Conservation (phyloP, 257 asterid species). For the Solanum habrochaites region DNA sequence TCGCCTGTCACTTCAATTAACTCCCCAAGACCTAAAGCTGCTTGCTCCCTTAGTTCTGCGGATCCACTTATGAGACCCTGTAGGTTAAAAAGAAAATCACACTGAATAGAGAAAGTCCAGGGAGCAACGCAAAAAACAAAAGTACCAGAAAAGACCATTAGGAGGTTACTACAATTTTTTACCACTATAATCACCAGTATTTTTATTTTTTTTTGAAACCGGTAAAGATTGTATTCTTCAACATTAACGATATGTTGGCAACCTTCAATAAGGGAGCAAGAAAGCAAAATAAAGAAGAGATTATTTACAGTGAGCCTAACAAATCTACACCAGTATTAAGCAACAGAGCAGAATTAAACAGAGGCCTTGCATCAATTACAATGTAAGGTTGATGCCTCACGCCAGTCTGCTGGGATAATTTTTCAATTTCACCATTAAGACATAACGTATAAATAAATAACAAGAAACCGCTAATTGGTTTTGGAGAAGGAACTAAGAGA, state of each 20-base stretch:
- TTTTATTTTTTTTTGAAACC: background rate
- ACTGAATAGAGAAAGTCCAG: background rate
- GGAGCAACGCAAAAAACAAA: background rate
- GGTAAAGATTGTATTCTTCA: background rate
- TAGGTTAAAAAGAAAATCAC: background rate
- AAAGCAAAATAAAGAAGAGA: background rate
- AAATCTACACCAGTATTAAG: background rate
- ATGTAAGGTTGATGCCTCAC: background rate
- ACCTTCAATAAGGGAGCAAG: background rate
- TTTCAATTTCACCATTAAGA: background rate
- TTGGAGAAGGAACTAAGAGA: background rate
- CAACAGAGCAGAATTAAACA: background rate
- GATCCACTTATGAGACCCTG: constrained; percentile 98
- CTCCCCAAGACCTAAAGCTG: constrained; percentile 97
- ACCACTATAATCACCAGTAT: background rate
- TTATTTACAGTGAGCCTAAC: background rate
- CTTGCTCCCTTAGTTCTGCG: constrained; percentile 94
- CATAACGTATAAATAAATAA: background rate
- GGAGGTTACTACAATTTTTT: background rate
- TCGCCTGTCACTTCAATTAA: constrained; percentile 89
- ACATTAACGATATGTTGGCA: background rate
- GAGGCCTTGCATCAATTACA: background rate
- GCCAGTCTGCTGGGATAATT: background rate
- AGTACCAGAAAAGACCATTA: background rate
- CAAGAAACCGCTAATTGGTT: background rate